These are phyloP conservation scores for Ceratocystis variospora DNA, from an alignment of 2,329 filamentous ascomycete genomes.

Conservation along the genomic window DNA sequence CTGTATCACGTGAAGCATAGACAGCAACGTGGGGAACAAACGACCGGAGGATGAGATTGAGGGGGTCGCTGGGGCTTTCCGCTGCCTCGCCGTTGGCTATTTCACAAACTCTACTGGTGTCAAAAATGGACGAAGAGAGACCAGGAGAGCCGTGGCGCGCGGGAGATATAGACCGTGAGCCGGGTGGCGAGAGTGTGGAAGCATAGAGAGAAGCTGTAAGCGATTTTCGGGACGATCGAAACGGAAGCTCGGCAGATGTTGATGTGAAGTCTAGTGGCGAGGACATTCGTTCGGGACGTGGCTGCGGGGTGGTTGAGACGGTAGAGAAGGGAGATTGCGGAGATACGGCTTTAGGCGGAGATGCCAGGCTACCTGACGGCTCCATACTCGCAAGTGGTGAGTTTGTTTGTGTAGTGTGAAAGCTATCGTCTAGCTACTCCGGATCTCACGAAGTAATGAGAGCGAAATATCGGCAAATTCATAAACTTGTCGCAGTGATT, in stretches of 20 bases:
- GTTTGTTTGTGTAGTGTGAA: not conserved
- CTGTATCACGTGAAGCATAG: constrained; percentile 73
- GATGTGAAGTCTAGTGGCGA: constrained; percentile 17
- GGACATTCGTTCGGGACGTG: constrained; percentile 28
- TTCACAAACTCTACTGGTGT: constrained; percentile 30
- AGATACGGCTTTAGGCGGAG: constrained; percentile 43
- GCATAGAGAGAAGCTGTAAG: constrained; percentile 46
- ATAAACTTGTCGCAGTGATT: not conserved
- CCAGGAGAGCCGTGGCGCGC: constrained; percentile 44
- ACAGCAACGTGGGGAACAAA: constrained; percentile 85
- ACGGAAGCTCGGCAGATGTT: constrained; percentile 12
- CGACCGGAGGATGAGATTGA: constrained; percentile 60
- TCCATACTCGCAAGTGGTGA: not conserved
- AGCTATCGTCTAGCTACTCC: not conserved
- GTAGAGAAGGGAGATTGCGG: constrained; percentile 57
- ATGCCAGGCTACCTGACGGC: constrained; percentile 40
- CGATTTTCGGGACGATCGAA: constrained; percentile 35
- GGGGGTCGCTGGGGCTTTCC: constrained; percentile 39
- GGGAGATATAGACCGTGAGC: constrained; percentile 55
- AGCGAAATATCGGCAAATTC: not conserved
- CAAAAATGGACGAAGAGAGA: constrained; percentile 44
- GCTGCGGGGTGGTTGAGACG: constrained; percentile 40
- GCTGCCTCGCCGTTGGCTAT: constrained; percentile 26
- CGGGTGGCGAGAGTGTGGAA: constrained; percentile 52
- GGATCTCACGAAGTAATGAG: not conserved